Base-by-base conservation (phyloP, 495 filamentous ascomycete species). In the Xylaria sp. region DNA sequence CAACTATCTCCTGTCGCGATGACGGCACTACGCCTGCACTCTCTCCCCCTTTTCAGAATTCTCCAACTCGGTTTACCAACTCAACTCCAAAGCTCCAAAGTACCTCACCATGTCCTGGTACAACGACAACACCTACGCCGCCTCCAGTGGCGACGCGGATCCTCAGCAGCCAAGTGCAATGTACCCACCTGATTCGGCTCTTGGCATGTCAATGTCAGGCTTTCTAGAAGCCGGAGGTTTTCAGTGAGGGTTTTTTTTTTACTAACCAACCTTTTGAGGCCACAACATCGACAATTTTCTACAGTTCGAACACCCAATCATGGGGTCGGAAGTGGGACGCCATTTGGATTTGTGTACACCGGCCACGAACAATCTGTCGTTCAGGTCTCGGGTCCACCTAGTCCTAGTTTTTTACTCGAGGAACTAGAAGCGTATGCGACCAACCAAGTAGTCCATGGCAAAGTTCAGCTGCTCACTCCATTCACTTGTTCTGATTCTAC, bases 181-280 rank as follows among this genome's bases (percentile, higher is more conserved):
- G 50, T 5, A 12, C 8, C n/a, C 1, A 11, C 50, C 21, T 26
- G 11, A 8, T 2, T 29, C 11, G 50, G 5, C 50, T 55, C 24
- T 5, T 17, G 26, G 11, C 3, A 4, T 26, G 24, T 12, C 24
- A 55, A n/a, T 12, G 24, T 21, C 46, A 8, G 43, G n/a, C 43
- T n/a, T 17, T 17, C 11, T 17, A 8, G 24, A 6, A 29, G 26
- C 26, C 31, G 26, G 2, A 55, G 24, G 24, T 12, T 29, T 31
- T 24, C 52, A 55, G 52, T 55, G 14, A 55, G 48, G 3, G 5
- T 9, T 55, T 55, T 55, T 55, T 55, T 55, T 31, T 55, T 55
- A 55, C 52, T 55, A n/a, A 55, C 52, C 52, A 24, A 3, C 52
- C 17, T 55, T 55, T 55, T 55, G 52, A 55, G 52, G 52, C 52